phyloP scores from a whole-genome alignment of 164 flowering plant genomes.

The Magnolia changhungtana region DNA sequence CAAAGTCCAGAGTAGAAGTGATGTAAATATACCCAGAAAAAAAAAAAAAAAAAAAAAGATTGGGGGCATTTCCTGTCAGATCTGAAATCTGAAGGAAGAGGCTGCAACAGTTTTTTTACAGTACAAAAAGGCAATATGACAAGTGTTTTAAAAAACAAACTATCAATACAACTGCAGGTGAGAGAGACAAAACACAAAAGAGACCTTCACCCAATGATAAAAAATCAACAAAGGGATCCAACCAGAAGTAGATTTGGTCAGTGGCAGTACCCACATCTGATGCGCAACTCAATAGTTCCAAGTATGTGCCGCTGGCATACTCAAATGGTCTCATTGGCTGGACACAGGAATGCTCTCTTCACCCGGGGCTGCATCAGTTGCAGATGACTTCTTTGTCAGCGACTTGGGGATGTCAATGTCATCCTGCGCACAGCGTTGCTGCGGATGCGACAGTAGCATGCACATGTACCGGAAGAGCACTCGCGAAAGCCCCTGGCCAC shows the following conservation, averaged over 20 bases:
- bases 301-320: background rate
- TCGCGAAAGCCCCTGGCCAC: slow-evolving; percentile 71
- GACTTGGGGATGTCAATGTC: slow-evolving; percentile 75
- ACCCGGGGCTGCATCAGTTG: slow-evolving; percentile 40
- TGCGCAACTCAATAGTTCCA: background rate
- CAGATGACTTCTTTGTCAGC: slow-evolving; percentile 55
- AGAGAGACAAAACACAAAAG: background rate
- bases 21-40: too few species aligned
- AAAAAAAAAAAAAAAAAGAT: too few species aligned
- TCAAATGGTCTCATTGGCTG: slow-evolving; percentile 40
- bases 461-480: slow-evolving; percentile 71
- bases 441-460: slow-evolving; percentile 74
- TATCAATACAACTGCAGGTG: background rate
- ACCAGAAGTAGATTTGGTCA: background rate
- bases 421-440: slow-evolving; percentile 83
- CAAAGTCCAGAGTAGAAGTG: too few species aligned
- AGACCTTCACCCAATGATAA: background rate
- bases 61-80: background rate
- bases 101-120: background rate
- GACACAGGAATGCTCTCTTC: slow-evolving; percentile 45
- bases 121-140: background rate
- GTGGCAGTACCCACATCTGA: background rate
- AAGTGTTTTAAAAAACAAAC: background rate
- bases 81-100: background rate
- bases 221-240: background rate